Evolutionary conservation across 768 basidiomycete genomes (phyloP).

Genomic region (Lactifluus echinatus): DNA sequence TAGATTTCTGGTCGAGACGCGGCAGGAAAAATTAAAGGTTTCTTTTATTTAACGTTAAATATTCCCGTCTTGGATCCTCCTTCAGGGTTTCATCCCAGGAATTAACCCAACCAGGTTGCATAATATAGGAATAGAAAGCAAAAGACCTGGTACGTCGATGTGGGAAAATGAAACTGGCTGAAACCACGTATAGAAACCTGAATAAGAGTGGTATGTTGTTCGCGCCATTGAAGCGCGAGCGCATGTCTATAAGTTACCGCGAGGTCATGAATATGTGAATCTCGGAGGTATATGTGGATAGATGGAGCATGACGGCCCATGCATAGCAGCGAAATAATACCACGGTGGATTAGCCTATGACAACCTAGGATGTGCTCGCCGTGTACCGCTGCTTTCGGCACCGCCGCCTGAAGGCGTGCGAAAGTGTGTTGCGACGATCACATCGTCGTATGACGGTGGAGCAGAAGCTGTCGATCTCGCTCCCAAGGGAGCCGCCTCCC

Average conservation of each 20-base stretch:
- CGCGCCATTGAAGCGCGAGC: not conserved
- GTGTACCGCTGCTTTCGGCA: slow-evolving; percentile 12
- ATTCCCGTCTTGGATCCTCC: not conserved
- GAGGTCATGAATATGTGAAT: not conserved
- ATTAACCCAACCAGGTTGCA: not conserved
- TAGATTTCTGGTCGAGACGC: too few relatives aligned
- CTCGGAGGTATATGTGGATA: slow-evolving; percentile 13
- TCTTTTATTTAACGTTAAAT: slow-evolving; percentile 1
- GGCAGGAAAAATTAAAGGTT: not conserved
- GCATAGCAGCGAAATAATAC: not conserved
- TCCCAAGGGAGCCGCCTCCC: slow-evolving; percentile 1
- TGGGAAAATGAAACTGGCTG: slow-evolving; percentile 27
- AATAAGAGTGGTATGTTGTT: slow-evolving; percentile 11
- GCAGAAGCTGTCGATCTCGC: not conserved
- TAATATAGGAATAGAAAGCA: slow-evolving; percentile 4
- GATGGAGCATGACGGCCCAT: slow-evolving; percentile 19
- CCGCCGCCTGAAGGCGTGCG: not conserved
- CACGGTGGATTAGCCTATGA: slow-evolving; percentile 6
- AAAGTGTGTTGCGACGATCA: not conserved
- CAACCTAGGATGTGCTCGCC: slow-evolving; percentile 11
- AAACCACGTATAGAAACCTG: slow-evolving; percentile 20
- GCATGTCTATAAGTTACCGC: not conserved
- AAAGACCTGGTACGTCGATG: slow-evolving; percentile 4
- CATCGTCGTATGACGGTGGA: slow-evolving; percentile 16
- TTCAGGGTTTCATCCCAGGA: not conserved